These are phyloP conservation scores for Lonicera japonica DNA, from an alignment of 129 eudicot species.

Conservation along the genomic window DNA sequence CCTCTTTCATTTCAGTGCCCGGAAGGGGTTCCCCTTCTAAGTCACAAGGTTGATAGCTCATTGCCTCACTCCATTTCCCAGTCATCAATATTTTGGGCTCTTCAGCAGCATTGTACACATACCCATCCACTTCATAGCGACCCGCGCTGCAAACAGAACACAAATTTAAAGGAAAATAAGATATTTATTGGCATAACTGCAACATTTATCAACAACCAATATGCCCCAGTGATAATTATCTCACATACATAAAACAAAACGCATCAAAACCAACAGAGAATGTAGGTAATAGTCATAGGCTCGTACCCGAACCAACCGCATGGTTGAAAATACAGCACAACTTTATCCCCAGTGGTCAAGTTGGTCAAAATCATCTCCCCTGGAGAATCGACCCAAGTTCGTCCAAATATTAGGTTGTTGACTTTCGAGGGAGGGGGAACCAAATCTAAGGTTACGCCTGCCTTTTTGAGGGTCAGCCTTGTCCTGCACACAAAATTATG, in stretches of 20 bases:
- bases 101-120: conserved; percentile 75
- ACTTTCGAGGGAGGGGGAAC: conserved; percentile 95
- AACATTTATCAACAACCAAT: background rate
- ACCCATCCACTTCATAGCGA: conserved; percentile 97
- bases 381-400: conserved; percentile 96
- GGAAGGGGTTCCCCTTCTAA: conserved; percentile 90
- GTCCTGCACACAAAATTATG: conserved; percentile 40
- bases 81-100: conserved; percentile 98
- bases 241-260: no score
- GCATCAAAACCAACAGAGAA: background rate
- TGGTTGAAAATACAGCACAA: conserved; percentile 86
- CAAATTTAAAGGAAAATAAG: conserved; percentile 3
- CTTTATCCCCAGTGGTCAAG: conserved; percentile 92
- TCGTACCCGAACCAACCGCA: conserved; percentile 98
- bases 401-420: conserved; percentile 84
- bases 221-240: no score
- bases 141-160: conserved; percentile 59
- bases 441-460: conserved; percentile 73
- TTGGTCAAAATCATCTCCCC: conserved; percentile 95
- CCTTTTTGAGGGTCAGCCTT: conserved; percentile 62
- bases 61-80: conserved; percentile 82
- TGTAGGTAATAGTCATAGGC: background rate
- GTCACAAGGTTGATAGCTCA: conserved; percentile 95
- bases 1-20: conserved; percentile 86
- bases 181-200: no score